A percentile compares a stretch with the other conserved stretches of the same genome.
Conservation (phyloP, 108 stramenopile species). For the Conticribra weissflogii region DNA sequence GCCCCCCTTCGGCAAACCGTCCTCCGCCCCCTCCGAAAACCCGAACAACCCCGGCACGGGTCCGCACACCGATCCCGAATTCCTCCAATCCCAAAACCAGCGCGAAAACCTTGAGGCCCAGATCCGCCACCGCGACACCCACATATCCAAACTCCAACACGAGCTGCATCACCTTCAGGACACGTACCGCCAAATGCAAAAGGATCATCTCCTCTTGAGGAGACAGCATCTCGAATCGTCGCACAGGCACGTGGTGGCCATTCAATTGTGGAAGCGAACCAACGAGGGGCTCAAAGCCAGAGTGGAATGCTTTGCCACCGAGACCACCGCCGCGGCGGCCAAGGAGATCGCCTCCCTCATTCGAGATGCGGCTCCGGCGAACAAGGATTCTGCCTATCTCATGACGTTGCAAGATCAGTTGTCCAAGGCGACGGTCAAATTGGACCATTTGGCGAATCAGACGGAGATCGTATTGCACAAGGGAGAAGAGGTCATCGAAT, state of each 20-base stretch:
- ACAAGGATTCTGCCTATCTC: conserved; percentile 46
- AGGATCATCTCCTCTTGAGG: conserved; percentile 35
- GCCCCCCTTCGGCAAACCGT: background rate
- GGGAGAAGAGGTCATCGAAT: conserved; percentile 51
- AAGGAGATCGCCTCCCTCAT: conserved; percentile 44
- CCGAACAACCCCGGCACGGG: background rate
- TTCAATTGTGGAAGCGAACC: conserved; percentile 40
- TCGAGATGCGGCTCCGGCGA: conserved; percentile 45
- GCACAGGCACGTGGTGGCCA: conserved; percentile 34
- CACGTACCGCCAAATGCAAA: conserved; percentile 16
- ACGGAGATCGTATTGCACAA: conserved; percentile 49
- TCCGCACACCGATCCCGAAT: background rate
- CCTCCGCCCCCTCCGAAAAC: background rate
- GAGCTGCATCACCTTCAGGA: conserved; percentile 26
- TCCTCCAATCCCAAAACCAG: background rate
- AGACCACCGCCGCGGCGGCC: conserved; percentile 37
- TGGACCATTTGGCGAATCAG: conserved; percentile 38
- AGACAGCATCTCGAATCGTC: conserved; percentile 44
- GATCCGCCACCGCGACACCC: conserved; percentile 26
- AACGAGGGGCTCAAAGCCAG: conserved; percentile 42
- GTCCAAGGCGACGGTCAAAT: conserved; percentile 43
- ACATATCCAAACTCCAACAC: conserved; percentile 33
- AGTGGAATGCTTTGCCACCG: conserved; percentile 32
- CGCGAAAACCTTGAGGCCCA: conserved; percentile 31
- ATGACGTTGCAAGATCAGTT: conserved; percentile 49